A percentile compares a stretch with the other conserved stretches of the same genome.
These are phyloP conservation scores for Fimicolochytrium jonesii DNA, from an alignment of 192 early-diverging fungal genomes.

Conservation along the genomic window DNA sequence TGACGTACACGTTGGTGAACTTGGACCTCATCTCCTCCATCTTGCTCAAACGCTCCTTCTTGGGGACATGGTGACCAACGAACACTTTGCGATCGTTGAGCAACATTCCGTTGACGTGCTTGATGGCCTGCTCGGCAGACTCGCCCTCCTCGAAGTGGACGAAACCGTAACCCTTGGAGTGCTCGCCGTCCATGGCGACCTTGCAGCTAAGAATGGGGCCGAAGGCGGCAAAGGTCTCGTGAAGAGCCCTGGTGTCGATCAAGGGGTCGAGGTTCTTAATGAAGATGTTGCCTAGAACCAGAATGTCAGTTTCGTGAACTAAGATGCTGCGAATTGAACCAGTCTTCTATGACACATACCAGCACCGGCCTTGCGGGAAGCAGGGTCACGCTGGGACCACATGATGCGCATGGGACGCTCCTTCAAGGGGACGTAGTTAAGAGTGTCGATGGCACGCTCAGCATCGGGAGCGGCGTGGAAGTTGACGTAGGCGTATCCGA, in stretches of 20 bases:
- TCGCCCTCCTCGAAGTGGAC: slow-evolving; percentile 97
- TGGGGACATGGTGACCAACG: slow-evolving; percentile 89
- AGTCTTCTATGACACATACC: too few relatives aligned
- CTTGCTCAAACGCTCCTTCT: slow-evolving; percentile 88
- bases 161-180: slow-evolving; percentile 94
- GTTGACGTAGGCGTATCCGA: slow-evolving; percentile 99
- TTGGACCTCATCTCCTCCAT: slow-evolving; percentile 82
- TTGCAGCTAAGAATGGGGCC: slow-evolving; percentile 97
- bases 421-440: slow-evolving; percentile 97
- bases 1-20: slow-evolving; percentile 98
- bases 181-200: slow-evolving; percentile 77
- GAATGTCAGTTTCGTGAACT: too few relatives aligned
- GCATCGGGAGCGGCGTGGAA: slow-evolving; percentile 85
- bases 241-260: slow-evolving; percentile 99
- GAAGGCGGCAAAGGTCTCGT: slow-evolving; percentile 98
- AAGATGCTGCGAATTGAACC: too few relatives aligned
- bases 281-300: too few relatives aligned
- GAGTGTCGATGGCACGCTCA: slow-evolving; percentile 84
- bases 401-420: slow-evolving; percentile 97
- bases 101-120: slow-evolving; percentile 98
- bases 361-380: slow-evolving; percentile 80
- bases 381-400: slow-evolving; percentile 99
- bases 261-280: slow-evolving; percentile 98
- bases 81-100: slow-evolving; percentile 98
- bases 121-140: slow-evolving; percentile 91